Percentiles rank a stretch among this genome's conserved stretches.
Evolutionary conservation across 805 yeast species (phyloP).

Genomic region (Cyberlindnera mrakii): DNA sequence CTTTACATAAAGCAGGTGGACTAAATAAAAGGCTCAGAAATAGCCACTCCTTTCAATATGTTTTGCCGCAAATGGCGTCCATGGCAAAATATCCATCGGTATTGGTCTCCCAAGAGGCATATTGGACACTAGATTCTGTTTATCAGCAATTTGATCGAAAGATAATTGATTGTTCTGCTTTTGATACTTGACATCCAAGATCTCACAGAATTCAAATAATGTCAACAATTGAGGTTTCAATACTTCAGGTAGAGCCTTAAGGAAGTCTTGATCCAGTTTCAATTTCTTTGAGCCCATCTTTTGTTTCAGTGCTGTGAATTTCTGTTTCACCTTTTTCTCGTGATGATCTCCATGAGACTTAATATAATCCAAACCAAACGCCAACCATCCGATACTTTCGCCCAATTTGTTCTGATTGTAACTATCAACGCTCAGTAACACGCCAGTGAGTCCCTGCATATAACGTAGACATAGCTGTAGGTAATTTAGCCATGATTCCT

Average conservation of each 20-base stretch:
- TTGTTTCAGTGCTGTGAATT: conserved; percentile 6
- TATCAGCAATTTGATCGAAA: conserved; percentile 13
- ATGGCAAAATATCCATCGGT: conserved; percentile 13
- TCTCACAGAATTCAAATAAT: conserved; percentile 36
- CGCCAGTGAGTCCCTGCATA: conserved; percentile 37
- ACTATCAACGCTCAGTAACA: conserved; percentile 38
- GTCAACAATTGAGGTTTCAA: conserved; percentile 29
- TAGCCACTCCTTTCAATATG: conserved; percentile 1
- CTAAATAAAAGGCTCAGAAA: not conserved
- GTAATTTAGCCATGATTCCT: conserved; percentile 5
- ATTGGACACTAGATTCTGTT: conserved; percentile 8
- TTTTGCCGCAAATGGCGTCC: conserved; percentile 12
- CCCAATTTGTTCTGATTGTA: conserved; percentile 41
- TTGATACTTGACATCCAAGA: conserved; percentile 34
- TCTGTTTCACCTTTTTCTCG: conserved; percentile 12
- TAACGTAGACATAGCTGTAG: conserved; percentile 27
- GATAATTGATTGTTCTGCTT: conserved; percentile 33
- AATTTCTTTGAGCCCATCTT: conserved; percentile 5
- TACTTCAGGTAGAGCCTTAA: conserved; percentile 3
- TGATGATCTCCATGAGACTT: conserved; percentile 1
- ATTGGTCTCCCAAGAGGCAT: conserved; percentile 22
- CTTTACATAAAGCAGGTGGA: not conserved
- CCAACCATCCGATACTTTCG: conserved; percentile 34
- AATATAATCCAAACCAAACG: not conserved
- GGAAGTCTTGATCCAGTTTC: conserved; percentile 5